These are phyloP conservation scores for Mucor lusitanicus DNA, from an alignment of 371 early-diverging fungal genomes.

Conservation along the genomic window DNA sequence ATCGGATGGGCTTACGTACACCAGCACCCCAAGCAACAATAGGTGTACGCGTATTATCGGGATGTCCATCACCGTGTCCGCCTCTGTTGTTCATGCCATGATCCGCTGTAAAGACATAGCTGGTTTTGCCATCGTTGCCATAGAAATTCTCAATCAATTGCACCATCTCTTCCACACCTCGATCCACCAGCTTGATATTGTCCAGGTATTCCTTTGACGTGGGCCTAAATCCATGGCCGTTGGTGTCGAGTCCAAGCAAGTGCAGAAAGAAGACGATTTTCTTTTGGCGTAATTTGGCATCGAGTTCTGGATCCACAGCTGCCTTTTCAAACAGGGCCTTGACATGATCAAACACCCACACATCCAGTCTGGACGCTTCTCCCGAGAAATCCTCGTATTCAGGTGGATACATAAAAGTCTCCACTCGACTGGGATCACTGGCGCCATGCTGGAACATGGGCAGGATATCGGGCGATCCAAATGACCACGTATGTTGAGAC, in stretches of 20 bases:
- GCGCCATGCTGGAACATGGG: constrained; percentile 96
- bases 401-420: constrained; percentile 87
- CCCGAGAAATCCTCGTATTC: constrained; percentile 90
- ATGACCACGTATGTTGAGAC: constrained; percentile 91
- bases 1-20: constrained; percentile 57
- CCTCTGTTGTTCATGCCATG: constrained; percentile 95
- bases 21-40: constrained; percentile 97
- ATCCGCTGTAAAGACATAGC: constrained; percentile 92
- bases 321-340: constrained; percentile 45
- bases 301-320: constrained; percentile 50
- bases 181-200: constrained; percentile 84
- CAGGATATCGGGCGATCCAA: constrained; percentile 95
- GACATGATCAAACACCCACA: constrained; percentile 86
- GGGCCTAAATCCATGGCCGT: constrained; percentile 91
- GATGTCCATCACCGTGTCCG: constrained; percentile 95
- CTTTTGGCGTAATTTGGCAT: constrained; percentile 65
- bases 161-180: constrained; percentile 68
- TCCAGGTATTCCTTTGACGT: constrained; percentile 80
- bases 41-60: constrained; percentile 93
- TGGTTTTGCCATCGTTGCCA: constrained; percentile 77
- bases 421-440: constrained; percentile 71
- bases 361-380: constrained; percentile 85
- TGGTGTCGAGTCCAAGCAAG: constrained; percentile 92
- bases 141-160: constrained; percentile 75
- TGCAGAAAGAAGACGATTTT: constrained; percentile 91